Conservation (phyloP, 1,139 yeast genomes). For the Pichia sp. region DNA sequence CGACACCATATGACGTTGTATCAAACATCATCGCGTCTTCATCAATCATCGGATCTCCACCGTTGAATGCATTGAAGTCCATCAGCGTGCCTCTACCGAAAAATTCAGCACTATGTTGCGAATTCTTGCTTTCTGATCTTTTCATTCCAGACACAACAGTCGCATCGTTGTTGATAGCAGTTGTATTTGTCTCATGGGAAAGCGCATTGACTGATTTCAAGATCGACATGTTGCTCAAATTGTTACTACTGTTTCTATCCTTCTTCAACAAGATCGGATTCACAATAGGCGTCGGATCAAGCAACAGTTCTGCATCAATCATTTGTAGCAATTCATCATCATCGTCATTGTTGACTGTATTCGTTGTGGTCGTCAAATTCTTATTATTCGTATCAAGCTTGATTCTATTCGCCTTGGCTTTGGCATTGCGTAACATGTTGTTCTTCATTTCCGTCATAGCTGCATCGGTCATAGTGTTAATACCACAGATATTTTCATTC, state of each 20-base stretch:
- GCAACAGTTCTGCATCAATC: slow-evolving; percentile 16
- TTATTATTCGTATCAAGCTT: background rate
- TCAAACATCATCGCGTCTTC: slow-evolving; percentile 9
- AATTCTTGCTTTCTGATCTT: slow-evolving; percentile 11
- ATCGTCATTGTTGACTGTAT: slow-evolving; percentile 1
- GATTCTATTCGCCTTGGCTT: background rate
- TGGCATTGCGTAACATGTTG: background rate
- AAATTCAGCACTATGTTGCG: slow-evolving; percentile 7
- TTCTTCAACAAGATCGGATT: slow-evolving; percentile 9
- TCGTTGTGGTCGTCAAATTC: too few species aligned
- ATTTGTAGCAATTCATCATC: slow-evolving; percentile 14
- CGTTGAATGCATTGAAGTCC: slow-evolving; percentile 15
- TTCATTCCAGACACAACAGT: background rate
- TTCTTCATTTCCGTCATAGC: slow-evolving; percentile 1
- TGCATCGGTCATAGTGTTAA: background rate
- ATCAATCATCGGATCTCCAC: slow-evolving; percentile 14
- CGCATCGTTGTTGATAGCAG: background rate
- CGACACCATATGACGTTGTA: background rate
- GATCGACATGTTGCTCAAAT: background rate
- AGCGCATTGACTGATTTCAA: background rate
- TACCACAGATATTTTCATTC: slow-evolving; percentile 7
- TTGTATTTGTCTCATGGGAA: background rate
- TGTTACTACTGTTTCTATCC: background rate
- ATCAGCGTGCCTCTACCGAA: slow-evolving; percentile 11
- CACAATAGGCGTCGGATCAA: slow-evolving; percentile 16